phyloP scores from a whole-genome alignment of 2,329 filamentous ascomycete genomes.

The Pseudocercospora ulei region DNA sequence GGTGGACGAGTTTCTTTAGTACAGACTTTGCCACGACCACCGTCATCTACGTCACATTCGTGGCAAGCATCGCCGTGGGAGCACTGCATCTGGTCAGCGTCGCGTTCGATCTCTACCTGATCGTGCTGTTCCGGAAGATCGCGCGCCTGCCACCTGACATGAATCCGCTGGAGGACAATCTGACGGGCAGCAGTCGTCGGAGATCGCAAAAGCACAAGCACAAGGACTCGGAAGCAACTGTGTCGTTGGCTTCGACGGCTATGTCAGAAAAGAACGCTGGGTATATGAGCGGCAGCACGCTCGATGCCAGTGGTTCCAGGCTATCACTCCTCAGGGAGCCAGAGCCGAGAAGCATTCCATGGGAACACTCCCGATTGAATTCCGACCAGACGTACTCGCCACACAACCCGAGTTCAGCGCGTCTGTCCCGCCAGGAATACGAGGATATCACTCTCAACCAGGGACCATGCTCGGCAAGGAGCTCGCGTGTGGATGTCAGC shows the following conservation, averaged over 20 bases:
- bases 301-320: conserved; percentile 35
- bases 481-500: conserved; percentile 34
- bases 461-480: conserved; percentile 32
- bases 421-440: conserved; percentile 48
- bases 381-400: conserved; percentile 52
- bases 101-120: conserved; percentile 62
- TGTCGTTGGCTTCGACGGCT: conserved; percentile 27
- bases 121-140: conserved; percentile 72
- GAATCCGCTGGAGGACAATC: conserved; percentile 81
- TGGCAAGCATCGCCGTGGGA: conserved; percentile 54
- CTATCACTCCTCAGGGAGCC: conserved; percentile 37
- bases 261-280: conserved; percentile 52
- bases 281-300: conserved; percentile 40
- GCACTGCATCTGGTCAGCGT: conserved; percentile 63
- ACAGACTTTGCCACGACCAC: conserved; percentile 50
- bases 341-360: conserved; percentile 53
- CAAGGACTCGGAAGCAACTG: conserved; percentile 51
- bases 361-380: conserved; percentile 63
- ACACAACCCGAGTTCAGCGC: conserved; percentile 44
- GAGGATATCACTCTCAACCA: conserved; percentile 30
- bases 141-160: conserved; percentile 76
- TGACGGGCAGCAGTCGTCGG: conserved; percentile 55
- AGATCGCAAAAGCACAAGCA: conserved; percentile 57
- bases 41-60: conserved; percentile 54
- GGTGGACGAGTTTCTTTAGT: conserved; percentile 62